Base-by-base conservation (phyloP, 1,284 basidiomycete species). In the Ganoderma leucocontextum region DNA sequence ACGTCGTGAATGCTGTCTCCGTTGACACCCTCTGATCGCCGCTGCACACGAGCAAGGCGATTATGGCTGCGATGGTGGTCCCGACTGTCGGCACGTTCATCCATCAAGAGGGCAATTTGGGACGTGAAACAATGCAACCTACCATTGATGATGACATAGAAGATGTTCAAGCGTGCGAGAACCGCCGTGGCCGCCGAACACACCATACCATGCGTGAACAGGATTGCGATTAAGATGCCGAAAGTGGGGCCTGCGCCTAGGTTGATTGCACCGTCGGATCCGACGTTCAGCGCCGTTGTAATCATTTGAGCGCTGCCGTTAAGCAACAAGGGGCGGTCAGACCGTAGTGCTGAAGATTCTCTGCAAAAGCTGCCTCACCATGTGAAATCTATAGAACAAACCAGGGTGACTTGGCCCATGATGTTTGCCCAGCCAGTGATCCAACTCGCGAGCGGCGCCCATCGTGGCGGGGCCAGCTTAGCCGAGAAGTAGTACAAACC, bases 401-500 rank as follows among this genome's bases (percentile, higher is more conserved):
- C 89, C 12, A 92, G 84, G 0, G 89, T 84, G 29, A 88, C 80
- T 75, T 88, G 87, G n/a, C 87, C 86, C 4, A 85, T 87, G 63
- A 89, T 81, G 71, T 89, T 90, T 13, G 87, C 87, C 89, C 88
- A 90, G 1, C 86, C 85, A n/a, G 91, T 93, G 64, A 93, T 89
- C 91, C 91, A 93, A 72, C 90, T 91, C 1, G 90, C 89, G 52
- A 93, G 78, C 6, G 90, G 83, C 4, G 89, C 82, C 71, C 88
- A 87, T 71, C 82, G 81, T 8, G 83, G 83, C 1, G 90, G 89
- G 1, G 91, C 91, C 41, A 92, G 78, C 74, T 90, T 91, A 0
- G 91, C 89, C 0, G 91, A 89, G 78, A 91, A 92, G 76, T 93
- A 92, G 74, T 93, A 93, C 25, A 93, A 79, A 0, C 91, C 91